Base-by-base conservation (phyloP, 805 yeast genomes). In the Sugiyamaella smithiae region DNA sequence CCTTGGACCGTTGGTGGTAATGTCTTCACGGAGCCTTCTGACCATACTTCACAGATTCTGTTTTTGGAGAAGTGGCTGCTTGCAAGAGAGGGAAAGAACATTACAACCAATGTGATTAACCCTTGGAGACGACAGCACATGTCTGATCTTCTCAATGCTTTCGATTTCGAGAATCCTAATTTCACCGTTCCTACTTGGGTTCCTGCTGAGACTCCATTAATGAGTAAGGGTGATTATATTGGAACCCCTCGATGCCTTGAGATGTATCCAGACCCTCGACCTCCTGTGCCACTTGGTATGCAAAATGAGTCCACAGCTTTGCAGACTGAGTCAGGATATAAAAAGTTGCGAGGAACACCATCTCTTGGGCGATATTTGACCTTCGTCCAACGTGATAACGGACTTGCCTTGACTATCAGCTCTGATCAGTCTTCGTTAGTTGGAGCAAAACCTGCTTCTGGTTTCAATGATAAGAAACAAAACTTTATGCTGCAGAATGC, bases 1-100 rank as follows among this genome's bases (percentile, higher is more conserved):
- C 62, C 62, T 11, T 58, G 57, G 55, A 50, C 61, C n/a, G 52
- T 58, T 16, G 62, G 62, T 32, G 60, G 61, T 7, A 5, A 49
- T 14, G 62, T 58, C 8, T 58, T 49, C 47, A 52, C 59, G 23
- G 58, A 50, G 35, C 61, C 62, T 11, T 22, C 56, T 14, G 62
- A 58, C 43, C 62, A 58, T 48, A 54, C 45, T 29, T 58, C 62
- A n/a, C 61, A 57, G 45, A 49, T 58, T n/a, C 33, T 55, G 45
- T 58, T 58, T 43, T 29, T 57, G 23, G 62, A 58, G 44, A 22
- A 54, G 38, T 58, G 62, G 62, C 55, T 49, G 23, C 36, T 51
- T 31, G 49, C 46, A 17, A 50, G 41, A 3, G 22, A 48, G 11
- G 57, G 57, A 22, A 53, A 50, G 46, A 26, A 44, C 16, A 20